A percentile compares a stretch with the other conserved stretches of the same genome.
These are phyloP conservation scores for Symmetrospora coprosmae DNA, from an alignment of 768 basidiomycete species.

Conservation along the genomic window DNA sequence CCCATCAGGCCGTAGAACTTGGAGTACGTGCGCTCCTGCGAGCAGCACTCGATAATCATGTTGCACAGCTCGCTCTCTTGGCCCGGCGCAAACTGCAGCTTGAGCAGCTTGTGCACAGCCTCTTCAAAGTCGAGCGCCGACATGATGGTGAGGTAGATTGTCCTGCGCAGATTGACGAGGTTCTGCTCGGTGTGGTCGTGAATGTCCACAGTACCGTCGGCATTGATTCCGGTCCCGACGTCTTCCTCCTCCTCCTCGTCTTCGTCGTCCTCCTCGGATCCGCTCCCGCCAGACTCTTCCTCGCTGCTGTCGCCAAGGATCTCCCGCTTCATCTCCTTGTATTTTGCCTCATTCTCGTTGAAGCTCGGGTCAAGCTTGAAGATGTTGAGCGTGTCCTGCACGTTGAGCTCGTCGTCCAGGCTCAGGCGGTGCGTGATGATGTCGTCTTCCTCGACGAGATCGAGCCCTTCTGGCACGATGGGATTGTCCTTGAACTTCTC, in stretches of 20 bases:
- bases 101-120: slow-evolving; percentile 93
- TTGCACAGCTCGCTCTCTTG: slow-evolving; percentile 94
- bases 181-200: slow-evolving; percentile 91
- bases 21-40: slow-evolving; percentile 94
- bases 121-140: slow-evolving; percentile 50
- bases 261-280: slow-evolving; percentile 43
- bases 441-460: slow-evolving; percentile 94
- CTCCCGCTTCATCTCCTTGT: slow-evolving; percentile 76
- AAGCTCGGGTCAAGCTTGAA: slow-evolving; percentile 88
- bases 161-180: slow-evolving; percentile 79
- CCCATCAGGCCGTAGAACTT: slow-evolving; percentile 93
- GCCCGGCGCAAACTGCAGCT: slow-evolving; percentile 77
- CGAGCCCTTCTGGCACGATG: slow-evolving; percentile 78
- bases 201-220: slow-evolving; percentile 70
- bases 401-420: slow-evolving; percentile 80
- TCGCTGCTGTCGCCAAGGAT: slow-evolving; percentile 73
- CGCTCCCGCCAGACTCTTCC: slow-evolving; percentile 32
- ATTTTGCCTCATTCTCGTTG: slow-evolving; percentile 82
- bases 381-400: slow-evolving; percentile 86
- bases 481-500: slow-evolving; percentile 99
- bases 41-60: slow-evolving; percentile 99
- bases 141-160: slow-evolving; percentile 97
- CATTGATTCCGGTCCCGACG: slow-evolving; percentile 46
- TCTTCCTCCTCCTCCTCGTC: slow-evolving; percentile 46
- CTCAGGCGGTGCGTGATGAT: slow-evolving; percentile 89